Evolutionary conservation across 306 rosid species (phyloP).

Genomic region (Purshia tridentata): DNA sequence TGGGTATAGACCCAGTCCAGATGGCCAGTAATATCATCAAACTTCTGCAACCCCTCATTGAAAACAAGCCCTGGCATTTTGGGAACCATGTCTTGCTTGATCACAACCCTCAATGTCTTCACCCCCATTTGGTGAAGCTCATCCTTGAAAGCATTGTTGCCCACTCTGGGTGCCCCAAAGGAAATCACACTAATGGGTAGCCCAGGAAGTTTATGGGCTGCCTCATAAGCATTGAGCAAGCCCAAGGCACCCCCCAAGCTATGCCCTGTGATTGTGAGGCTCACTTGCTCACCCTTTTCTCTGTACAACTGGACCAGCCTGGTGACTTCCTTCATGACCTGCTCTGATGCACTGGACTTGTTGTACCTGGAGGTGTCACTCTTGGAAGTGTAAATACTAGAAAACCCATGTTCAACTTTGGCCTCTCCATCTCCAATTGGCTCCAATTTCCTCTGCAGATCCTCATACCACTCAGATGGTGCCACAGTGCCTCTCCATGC

Average conservation of each 20-base stretch:
- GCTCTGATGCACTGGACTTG: conserved; percentile 68
- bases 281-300: conserved; percentile 51
- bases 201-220: conserved; percentile 29
- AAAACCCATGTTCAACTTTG: conserved; percentile 67
- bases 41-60: conserved; percentile 41
- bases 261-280: conserved; percentile 69
- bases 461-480: conserved; percentile 66
- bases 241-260: conserved; percentile 79
- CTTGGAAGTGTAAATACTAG: conserved; percentile 54
- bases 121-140: conserved; percentile 51
- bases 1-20: conserved; percentile 63
- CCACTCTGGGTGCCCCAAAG: conserved; percentile 75
- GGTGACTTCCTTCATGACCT: conserved; percentile 48
- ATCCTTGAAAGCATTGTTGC: conserved; percentile 56
- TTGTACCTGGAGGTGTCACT: conserved; percentile 50
- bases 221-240: conserved; percentile 56
- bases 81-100: conserved; percentile 58
- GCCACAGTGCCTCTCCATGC: conserved; percentile 74
- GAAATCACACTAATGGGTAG: conserved; percentile 54
- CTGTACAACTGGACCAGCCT: conserved; percentile 33
- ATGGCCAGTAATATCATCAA: conserved; percentile 41
- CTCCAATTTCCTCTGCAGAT: conserved; percentile 50
- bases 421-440: conserved; percentile 39
- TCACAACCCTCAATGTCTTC: conserved; percentile 40
- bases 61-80: conserved; percentile 56